Percentiles rank a stretch among this genome's conserved stretches.
These are phyloP conservation scores for Xylaria nigripes DNA, from an alignment of 495 filamentous ascomycete genomes.

Conservation along the genomic window DNA sequence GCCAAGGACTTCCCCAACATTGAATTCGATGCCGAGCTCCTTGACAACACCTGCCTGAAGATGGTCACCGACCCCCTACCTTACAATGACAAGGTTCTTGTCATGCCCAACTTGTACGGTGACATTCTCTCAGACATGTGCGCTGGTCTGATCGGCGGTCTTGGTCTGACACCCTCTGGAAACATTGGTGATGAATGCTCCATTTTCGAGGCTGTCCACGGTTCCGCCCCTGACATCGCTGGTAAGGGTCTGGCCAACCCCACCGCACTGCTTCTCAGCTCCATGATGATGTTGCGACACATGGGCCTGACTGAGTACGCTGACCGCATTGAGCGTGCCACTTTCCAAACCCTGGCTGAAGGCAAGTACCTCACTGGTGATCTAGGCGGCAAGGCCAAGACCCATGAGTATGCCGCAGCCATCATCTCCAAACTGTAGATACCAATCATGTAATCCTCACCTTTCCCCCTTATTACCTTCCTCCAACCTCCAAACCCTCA, in stretches of 20 bases:
- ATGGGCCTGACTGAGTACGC: conserved; percentile 87
- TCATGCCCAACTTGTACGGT: conserved; percentile 99
- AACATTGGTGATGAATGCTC: conserved; percentile 99
- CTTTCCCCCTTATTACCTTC: not conserved
- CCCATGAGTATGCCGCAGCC: conserved; percentile 79
- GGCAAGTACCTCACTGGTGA: conserved; percentile 94
- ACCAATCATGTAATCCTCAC: conserved; percentile 8
- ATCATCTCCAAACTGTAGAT: conserved; percentile 75
- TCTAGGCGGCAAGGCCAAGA: conserved; percentile 89
- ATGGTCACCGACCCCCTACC: conserved; percentile 89
- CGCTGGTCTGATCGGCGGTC: conserved; percentile 93
- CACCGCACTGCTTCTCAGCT: conserved; percentile 80
- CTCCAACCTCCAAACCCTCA: not conserved
- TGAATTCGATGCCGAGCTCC: conserved; percentile 90
- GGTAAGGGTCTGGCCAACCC: conserved; percentile 94
- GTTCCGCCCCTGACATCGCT: conserved; percentile 94
- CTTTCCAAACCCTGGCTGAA: conserved; percentile 88
- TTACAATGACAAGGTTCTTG: conserved; percentile 98
- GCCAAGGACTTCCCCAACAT: conserved; percentile 90
- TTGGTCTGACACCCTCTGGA: conserved; percentile 92
- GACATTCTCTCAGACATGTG: conserved; percentile 99
- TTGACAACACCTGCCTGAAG: conserved; percentile 98
- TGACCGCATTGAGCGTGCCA: conserved; percentile 81
- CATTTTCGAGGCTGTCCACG: conserved; percentile 99
- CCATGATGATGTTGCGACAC: conserved; percentile 99